Conservation (phyloP, 345 rosid genomes). For the Ceriops decandra region DNA sequence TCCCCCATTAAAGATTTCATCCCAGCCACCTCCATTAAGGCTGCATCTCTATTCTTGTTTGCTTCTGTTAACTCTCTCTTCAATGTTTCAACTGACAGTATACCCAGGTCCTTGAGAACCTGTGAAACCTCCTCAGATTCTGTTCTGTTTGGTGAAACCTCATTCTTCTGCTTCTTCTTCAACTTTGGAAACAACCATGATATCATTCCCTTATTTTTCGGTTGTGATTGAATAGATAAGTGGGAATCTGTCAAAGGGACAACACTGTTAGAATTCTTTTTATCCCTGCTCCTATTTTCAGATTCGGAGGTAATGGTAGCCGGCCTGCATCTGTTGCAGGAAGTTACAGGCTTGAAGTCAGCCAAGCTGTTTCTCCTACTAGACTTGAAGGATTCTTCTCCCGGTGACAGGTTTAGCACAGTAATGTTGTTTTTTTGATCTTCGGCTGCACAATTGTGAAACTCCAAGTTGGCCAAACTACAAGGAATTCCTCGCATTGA, state of each 20-base stretch:
- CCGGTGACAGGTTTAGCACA: slow-evolving; percentile 41
- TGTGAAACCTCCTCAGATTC: slow-evolving; percentile 82
- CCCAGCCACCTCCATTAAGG: slow-evolving; percentile 61
- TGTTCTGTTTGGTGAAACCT: slow-evolving; percentile 54
- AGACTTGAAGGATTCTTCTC: slow-evolving; percentile 42
- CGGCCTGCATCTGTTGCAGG: slow-evolving; percentile 69
- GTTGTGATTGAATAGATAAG: slow-evolving; percentile 51
- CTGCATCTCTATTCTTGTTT: slow-evolving; percentile 67
- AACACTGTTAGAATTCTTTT: slow-evolving; percentile 58
- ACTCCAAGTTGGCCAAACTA: slow-evolving; percentile 32
- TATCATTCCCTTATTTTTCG: slow-evolving; percentile 57
- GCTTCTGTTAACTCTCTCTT: slow-evolving; percentile 79
- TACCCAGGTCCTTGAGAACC: slow-evolving; percentile 52
- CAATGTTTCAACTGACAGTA: slow-evolving; percentile 55
- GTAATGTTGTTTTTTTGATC: slow-evolving; percentile 47
- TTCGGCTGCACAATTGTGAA: slow-evolving; percentile 50
- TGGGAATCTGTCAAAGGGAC: slow-evolving; percentile 76
- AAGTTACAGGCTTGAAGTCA: slow-evolving; percentile 59
- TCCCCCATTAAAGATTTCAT: slow-evolving; percentile 77
- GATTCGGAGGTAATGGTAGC: slow-evolving; percentile 36
- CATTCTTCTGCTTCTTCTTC: slow-evolving; percentile 67
- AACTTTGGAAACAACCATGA: slow-evolving; percentile 80
- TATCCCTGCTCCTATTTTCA: slow-evolving; percentile 35
- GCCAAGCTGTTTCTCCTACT: slow-evolving; percentile 51
- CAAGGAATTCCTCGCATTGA: slow-evolving; percentile 54